Base-by-base conservation (phyloP, 2,329 filamentous ascomycete species). In the Pleomassaria siparia region DNA sequence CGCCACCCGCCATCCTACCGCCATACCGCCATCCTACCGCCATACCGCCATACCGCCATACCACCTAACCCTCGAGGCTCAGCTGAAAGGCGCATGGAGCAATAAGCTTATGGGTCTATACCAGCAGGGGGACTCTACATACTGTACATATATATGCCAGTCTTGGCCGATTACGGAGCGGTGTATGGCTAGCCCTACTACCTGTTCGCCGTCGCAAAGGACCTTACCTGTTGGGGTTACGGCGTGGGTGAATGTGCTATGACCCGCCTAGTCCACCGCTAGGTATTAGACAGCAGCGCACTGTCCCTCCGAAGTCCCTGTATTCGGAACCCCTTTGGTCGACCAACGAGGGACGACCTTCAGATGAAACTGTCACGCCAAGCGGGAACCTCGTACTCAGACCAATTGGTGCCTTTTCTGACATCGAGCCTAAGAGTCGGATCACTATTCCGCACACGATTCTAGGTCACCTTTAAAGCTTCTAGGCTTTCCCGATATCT, bases 21-120 rank as follows among this genome's bases (percentile, higher is more conserved):
- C 35, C 35, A 33, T n/a, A n/a, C n/a, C n/a, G n/a, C n/a, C n/a
- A n/a, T n/a, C n/a, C n/a, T n/a, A n/a, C n/a, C n/a, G n/a, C n/a
- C n/a, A n/a, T n/a, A n/a, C n/a, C n/a, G n/a, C n/a, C n/a, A n/a
- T n/a, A n/a, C n/a, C n/a, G n/a, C n/a, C n/a, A n/a, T n/a, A n/a
- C n/a, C n/a, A n/a, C n/a, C n/a, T n/a, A n/a, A n/a, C n/a, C n/a
- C n/a, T n/a, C n/a, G 40, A 29, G 45, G 5, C 15, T 45, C 32
- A 53, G 53, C 50, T 54, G 55, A 55, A 44, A n/a, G 28, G n/a
- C 43, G 39, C 44, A 46, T 55, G 54, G 55, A 63, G 47, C 54
- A 58, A 59, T 58, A 64, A 62, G 62, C 61, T 63, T 59, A 60
- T 62, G 30, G 35, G 43, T 58, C 41, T 51, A 54, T 55, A 51